These are phyloP conservation scores for Hericium alpestre DNA, from an alignment of 768 basidiomycete genomes.

Conservation along the genomic window DNA sequence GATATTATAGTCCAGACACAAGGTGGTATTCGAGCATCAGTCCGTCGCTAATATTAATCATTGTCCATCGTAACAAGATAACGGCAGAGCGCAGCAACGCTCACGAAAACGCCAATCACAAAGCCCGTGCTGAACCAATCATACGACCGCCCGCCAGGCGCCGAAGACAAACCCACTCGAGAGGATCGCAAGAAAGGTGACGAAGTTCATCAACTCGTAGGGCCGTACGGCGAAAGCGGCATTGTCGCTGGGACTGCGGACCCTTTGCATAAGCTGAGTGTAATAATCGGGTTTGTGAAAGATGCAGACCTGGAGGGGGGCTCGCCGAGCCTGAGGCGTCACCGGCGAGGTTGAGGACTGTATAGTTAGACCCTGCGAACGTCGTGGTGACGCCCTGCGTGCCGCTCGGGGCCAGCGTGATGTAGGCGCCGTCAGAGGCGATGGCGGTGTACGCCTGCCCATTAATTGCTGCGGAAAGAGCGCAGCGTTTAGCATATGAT, in stretches of 20 bases:
- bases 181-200: conserved; percentile 6
- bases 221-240: not conserved
- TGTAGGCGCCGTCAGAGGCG: not conserved
- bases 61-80: not conserved
- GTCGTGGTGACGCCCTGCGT: not conserved
- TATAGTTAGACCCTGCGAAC: not conserved
- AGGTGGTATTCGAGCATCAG: not conserved
- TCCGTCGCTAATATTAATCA: not conserved
- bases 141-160: conserved; percentile 7
- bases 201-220: not conserved
- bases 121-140: not conserved
- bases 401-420: not conserved
- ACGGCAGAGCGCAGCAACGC: not conserved
- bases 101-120: not conserved
- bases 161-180: conserved; percentile 8
- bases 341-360: not conserved
- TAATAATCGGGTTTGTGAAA: not conserved
- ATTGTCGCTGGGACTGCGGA: not conserved
- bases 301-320: not conserved
- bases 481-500: not conserved
- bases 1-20: not conserved
- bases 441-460: not conserved
- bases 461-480: not conserved
- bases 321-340: not conserved
- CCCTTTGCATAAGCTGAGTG: not conserved